Evolutionary conservation across 2,329 filamentous ascomycete genomes (phyloP).

Genomic region (Ascocoryne sarcoides): DNA sequence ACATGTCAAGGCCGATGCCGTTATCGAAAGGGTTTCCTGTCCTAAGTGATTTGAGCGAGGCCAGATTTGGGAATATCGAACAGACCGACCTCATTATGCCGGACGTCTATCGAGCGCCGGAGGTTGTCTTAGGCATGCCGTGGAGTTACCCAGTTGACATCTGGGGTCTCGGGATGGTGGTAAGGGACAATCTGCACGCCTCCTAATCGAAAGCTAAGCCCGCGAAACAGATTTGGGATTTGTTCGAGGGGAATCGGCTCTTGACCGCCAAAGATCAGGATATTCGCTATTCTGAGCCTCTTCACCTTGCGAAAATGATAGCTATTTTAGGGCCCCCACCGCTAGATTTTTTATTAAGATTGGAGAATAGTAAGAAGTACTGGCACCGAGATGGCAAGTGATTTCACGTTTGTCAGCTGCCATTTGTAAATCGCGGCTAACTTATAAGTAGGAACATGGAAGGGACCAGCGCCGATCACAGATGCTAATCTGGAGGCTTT

Average conservation of each 20-base stretch:
- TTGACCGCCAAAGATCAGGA: conserved; percentile 1
- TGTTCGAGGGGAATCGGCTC: not conserved
- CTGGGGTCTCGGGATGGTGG: conserved; percentile 44
- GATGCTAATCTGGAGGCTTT: too few relatives aligned
- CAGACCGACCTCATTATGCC: conserved; percentile 34
- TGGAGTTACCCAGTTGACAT: conserved; percentile 42
- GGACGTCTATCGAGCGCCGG: conserved; percentile 33
- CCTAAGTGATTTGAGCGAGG: conserved; percentile 43
- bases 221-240: conserved; percentile 8
- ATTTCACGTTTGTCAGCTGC: too few relatives aligned
- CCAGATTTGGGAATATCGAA: conserved; percentile 29
- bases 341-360: too few relatives aligned
- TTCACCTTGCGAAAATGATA: conserved; percentile 2
- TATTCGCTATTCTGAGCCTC: not conserved
- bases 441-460: too few relatives aligned
- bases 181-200: conserved; percentile 26
- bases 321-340: conserved; percentile 1
- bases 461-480: too few relatives aligned
- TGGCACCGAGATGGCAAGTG: too few relatives aligned
- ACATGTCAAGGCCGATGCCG: conserved; percentile 33
- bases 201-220: conserved; percentile 14
- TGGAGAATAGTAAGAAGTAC: too few relatives aligned
- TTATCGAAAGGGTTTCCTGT: conserved; percentile 28
- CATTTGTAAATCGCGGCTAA: too few relatives aligned
- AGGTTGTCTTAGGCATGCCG: conserved; percentile 38